These are phyloP conservation scores for Eucalyptus dawsonii DNA, from an alignment of 345 rosid species.

Conservation along the genomic window DNA sequence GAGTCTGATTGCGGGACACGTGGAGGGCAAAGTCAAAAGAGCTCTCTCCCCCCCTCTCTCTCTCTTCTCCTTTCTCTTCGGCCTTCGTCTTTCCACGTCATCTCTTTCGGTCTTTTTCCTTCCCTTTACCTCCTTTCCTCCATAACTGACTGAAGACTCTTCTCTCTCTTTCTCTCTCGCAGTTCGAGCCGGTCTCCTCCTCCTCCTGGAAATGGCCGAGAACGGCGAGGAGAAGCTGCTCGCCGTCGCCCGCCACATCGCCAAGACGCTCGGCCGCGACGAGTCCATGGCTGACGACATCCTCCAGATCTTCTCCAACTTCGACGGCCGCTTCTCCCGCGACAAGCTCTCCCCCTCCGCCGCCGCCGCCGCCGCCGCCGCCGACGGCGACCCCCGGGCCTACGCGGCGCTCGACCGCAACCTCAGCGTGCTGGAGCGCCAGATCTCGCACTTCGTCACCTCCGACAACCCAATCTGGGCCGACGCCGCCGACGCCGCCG, in stretches of 20 bases:
- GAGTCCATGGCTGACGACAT: slow-evolving; percentile 83
- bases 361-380: neutral
- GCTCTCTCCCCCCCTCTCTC: neutral
- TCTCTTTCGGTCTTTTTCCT: neutral
- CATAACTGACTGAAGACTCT: neutral
- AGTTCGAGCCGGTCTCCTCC: neutral
- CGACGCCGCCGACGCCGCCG: slow-evolving; percentile 59
- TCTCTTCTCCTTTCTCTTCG: neutral
- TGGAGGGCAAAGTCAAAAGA: neutral
- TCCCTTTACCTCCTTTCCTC: neutral
- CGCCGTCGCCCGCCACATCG: slow-evolving; percentile 90
- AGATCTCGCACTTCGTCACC: slow-evolving; percentile 61
- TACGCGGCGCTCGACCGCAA: slow-evolving; percentile 37
- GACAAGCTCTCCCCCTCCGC: slow-evolving; percentile 40
- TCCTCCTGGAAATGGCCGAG: slow-evolving; percentile 4
- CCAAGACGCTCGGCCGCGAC: slow-evolving; percentile 76
- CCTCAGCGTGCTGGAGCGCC: slow-evolving; percentile 43
- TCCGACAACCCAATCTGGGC: slow-evolving; percentile 74
- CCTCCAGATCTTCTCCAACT: slow-evolving; percentile 82
- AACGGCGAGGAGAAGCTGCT: slow-evolving; percentile 90
- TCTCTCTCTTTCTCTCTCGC: neutral
- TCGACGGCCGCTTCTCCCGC: slow-evolving; percentile 83
- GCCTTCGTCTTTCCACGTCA: neutral
- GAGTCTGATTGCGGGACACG: neutral
- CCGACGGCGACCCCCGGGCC: slow-evolving; percentile 1